These are phyloP conservation scores for Alternaria triticimaculans DNA, from an alignment of 2,329 filamentous ascomycete genomes.

Conservation along the genomic window DNA sequence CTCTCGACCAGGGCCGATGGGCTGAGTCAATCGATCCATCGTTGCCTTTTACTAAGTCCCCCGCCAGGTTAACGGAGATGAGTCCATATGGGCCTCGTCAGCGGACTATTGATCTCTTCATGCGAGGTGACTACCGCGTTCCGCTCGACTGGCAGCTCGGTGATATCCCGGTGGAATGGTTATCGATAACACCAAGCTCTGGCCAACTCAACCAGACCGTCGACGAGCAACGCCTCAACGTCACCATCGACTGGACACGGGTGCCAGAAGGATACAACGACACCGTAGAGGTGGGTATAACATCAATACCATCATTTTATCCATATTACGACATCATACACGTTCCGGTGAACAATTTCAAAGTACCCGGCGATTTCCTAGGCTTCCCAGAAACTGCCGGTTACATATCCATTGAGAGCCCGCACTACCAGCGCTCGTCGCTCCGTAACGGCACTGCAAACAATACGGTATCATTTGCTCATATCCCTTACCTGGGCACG, in stretches of 20 bases:
- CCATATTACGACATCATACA: slow-evolving; percentile 22
- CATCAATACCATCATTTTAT: slow-evolving; percentile 20
- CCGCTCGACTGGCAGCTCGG: slow-evolving; percentile 23
- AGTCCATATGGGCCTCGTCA: slow-evolving; percentile 22
- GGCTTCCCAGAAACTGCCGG: slow-evolving; percentile 26
- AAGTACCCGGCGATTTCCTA: slow-evolving; percentile 14
- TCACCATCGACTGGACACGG: slow-evolving; percentile 24
- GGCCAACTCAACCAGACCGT: slow-evolving; percentile 12
- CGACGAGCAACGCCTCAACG: slow-evolving; percentile 24
- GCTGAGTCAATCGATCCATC: slow-evolving; percentile 60
- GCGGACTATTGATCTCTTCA: slow-evolving; percentile 22
- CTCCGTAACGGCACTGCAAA: neutral
- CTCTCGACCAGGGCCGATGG: slow-evolving; percentile 52
- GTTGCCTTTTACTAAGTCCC: slow-evolving; percentile 59
- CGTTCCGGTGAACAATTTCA: slow-evolving; percentile 19
- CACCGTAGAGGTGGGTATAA: slow-evolving; percentile 18
- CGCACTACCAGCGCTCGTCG: slow-evolving; percentile 19
- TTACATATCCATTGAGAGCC: slow-evolving; percentile 23
- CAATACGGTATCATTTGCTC: slow-evolving; percentile 12
- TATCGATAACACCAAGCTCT: slow-evolving; percentile 19
- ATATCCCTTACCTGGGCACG: slow-evolving; percentile 20
- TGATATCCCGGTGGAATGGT: slow-evolving; percentile 21
- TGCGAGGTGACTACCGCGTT: slow-evolving; percentile 26
- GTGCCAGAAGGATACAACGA: slow-evolving; percentile 17
- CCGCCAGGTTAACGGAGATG: slow-evolving; percentile 16